Evolutionary conservation across 331 rosid genomes (phyloP).

Genomic region (Pyracantha coccinea): DNA sequence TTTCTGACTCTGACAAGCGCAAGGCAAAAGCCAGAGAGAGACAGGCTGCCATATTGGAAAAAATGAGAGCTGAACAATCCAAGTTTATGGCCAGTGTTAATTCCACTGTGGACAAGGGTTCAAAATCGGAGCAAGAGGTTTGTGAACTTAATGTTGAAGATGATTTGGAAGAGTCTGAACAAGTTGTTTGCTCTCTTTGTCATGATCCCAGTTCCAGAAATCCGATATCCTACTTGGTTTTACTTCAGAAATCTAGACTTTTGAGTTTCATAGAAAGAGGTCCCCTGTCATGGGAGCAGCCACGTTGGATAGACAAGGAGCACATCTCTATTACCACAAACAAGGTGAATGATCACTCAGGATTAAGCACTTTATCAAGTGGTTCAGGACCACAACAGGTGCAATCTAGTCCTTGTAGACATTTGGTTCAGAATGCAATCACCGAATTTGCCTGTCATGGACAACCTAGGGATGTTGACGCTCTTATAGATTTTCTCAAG

Average conservation of each 20-base stretch:
- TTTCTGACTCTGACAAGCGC: slow-evolving; percentile 84
- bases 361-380: slow-evolving; percentile 24
- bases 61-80: slow-evolving; percentile 87
- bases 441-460: slow-evolving; percentile 43
- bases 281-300: slow-evolving; percentile 66
- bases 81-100: slow-evolving; percentile 80
- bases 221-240: slow-evolving; percentile 71
- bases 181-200: slow-evolving; percentile 88
- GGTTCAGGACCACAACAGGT: slow-evolving; percentile 28
- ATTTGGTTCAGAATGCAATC: slow-evolving; percentile 48
- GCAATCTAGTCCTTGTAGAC: slow-evolving; percentile 37
- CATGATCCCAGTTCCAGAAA: slow-evolving; percentile 65
- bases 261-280: slow-evolving; percentile 73
- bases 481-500: slow-evolving; percentile 44
- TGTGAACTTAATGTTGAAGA: slow-evolving; percentile 29
- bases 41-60: slow-evolving; percentile 93
- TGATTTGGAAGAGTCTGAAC: slow-evolving; percentile 47
- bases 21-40: slow-evolving; percentile 93
- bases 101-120: slow-evolving; percentile 41
- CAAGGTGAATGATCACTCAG: slow-evolving; percentile 32
- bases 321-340: slow-evolving; percentile 22
- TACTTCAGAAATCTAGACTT: slow-evolving; percentile 94
- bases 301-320: slow-evolving; percentile 38
- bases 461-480: slow-evolving; percentile 45
- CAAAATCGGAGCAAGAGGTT: slow-evolving; percentile 44